phyloP scores from a whole-genome alignment of 2,329 filamentous ascomycete species.

The Penicillium sp. region DNA sequence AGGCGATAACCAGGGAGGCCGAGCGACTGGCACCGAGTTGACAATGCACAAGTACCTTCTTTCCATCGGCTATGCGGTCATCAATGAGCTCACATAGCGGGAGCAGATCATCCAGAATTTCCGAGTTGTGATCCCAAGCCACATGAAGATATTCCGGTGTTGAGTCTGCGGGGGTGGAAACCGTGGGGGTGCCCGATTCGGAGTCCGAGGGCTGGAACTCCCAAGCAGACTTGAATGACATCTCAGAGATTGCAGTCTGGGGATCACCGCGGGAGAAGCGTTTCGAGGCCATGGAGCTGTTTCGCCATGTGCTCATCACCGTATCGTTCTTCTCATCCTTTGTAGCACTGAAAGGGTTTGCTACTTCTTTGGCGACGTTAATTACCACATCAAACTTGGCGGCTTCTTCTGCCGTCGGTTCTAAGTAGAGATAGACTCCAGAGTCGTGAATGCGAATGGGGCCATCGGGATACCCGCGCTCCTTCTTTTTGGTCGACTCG shows the following conservation, averaged over 20 bases:
- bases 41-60: conserved; percentile 65
- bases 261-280: conserved; percentile 43
- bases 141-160: conserved; percentile 67
- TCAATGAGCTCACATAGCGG: conserved; percentile 64
- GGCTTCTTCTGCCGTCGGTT: conserved; percentile 62
- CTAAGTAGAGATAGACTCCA: conserved; percentile 62
- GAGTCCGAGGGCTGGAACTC: conserved; percentile 39
- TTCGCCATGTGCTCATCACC: conserved; percentile 51
- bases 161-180: conserved; percentile 33
- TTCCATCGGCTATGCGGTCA: conserved; percentile 57
- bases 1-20: conserved; percentile 66
- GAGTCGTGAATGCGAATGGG: conserved; percentile 66
- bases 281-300: conserved; percentile 41
- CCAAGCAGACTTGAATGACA: conserved; percentile 53
- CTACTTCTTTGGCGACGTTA: conserved; percentile 67
- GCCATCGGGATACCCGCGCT: conserved; percentile 64
- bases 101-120: conserved; percentile 64
- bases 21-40: conserved; percentile 67
- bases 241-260: conserved; percentile 46
- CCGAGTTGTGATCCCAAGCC: conserved; percentile 68
- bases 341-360: conserved; percentile 55
- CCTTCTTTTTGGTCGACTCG: conserved; percentile 62
- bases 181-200: conserved; percentile 30
- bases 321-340: conserved; percentile 35
- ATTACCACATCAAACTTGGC: conserved; percentile 63